Evolutionary conservation across 306 rosid genomes (phyloP).

Genomic region (peach (Prunus persica)): DNA sequence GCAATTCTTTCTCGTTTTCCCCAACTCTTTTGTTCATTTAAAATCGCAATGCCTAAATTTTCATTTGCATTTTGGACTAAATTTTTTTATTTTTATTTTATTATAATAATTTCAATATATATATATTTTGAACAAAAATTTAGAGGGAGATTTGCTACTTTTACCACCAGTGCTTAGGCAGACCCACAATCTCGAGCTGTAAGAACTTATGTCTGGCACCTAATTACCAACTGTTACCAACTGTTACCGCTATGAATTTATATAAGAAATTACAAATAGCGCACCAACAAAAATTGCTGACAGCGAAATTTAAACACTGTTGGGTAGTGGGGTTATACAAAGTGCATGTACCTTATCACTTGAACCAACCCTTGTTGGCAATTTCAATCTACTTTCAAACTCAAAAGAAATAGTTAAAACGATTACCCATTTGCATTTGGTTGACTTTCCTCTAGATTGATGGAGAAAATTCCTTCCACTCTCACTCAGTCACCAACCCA

Average conservation of each 20-base stretch:
- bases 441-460: not conserved
- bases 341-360: no score
- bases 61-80: not conserved
- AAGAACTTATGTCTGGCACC: no score
- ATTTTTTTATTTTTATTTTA: no score
- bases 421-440: not conserved
- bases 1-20: not conserved
- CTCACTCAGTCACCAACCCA: not conserved
- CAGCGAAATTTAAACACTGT: no score
- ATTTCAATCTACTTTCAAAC: not conserved
- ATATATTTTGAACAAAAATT: no score
- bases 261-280: fast-evolving
- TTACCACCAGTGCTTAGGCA: fast-evolving
- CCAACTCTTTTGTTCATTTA: not conserved
- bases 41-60: not conserved
- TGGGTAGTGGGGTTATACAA: no score
- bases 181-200: fast-evolving
- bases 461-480: not conserved
- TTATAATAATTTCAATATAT: no score
- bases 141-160: no score
- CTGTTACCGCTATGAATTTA: no score
- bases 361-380: no score
- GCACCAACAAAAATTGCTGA: no score
- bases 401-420: not conserved
- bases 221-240: fast-evolving